Percentiles rank a stretch among this genome's conserved stretches.
phyloP scores from a whole-genome alignment of 2,329 filamentous ascomycete genomes.

The Monosporascus sp. region DNA sequence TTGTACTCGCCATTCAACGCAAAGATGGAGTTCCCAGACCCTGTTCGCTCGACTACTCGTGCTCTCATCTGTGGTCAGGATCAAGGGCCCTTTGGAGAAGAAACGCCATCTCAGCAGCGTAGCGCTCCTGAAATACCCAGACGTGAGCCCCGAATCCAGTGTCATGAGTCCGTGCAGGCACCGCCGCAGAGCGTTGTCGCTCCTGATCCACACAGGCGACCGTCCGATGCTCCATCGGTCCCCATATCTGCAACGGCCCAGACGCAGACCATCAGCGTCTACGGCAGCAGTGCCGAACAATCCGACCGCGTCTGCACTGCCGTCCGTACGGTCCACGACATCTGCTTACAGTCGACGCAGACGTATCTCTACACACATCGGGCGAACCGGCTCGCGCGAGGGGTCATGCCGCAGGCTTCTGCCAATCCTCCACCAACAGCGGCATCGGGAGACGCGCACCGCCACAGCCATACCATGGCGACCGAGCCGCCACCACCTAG shows the following conservation, averaged over 20 bases:
- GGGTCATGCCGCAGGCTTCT: not conserved
- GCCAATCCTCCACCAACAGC: not conserved
- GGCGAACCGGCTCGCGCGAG: slow-evolving; percentile 12
- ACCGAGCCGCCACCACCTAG: not conserved
- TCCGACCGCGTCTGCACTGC: slow-evolving; percentile 2
- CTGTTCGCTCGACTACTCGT: too few species aligned
- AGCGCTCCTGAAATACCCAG: too few species aligned
- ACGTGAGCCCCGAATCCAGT: too few species aligned
- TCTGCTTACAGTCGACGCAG: slow-evolving; percentile 15
- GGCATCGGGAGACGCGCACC: not conserved
- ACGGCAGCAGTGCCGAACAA: slow-evolving; percentile 4
- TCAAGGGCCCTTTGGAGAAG: too few species aligned
- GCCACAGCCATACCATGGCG: not conserved
- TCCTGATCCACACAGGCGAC: too few species aligned
- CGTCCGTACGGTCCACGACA: slow-evolving; percentile 11
- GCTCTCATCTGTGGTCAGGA: too few species aligned
- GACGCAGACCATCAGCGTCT: slow-evolving; percentile 6
- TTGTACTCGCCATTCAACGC: too few species aligned
- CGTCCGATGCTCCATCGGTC: not conserved
- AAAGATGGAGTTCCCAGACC: too few species aligned
- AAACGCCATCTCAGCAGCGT: too few species aligned
- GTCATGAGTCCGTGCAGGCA: too few species aligned
- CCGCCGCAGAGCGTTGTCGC: too few species aligned
- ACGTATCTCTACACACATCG: slow-evolving; percentile 14
- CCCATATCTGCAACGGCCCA: not conserved